A percentile compares a stretch with the other conserved stretches of the same genome.
Evolutionary conservation across 2,329 filamentous ascomycete genomes (phyloP).

Genomic region (Calonectria pseudoturangicola): DNA sequence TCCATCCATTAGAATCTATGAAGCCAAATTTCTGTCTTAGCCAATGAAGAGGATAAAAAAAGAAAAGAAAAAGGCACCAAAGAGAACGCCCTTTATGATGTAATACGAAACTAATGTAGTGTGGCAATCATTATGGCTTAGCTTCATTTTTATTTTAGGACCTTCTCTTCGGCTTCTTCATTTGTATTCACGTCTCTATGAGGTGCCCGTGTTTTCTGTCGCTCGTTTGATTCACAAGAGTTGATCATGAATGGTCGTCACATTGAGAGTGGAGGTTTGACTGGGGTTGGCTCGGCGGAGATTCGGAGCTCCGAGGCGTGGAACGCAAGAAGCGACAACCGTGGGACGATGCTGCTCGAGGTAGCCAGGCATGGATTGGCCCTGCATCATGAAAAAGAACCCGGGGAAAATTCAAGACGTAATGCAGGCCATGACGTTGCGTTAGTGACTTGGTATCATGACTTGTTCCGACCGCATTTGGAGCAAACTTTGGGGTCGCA

Average conservation of each 20-base stretch:
- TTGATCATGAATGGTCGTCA: constrained; percentile 12
- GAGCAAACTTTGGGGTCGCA: constrained; percentile 19
- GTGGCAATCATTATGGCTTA: not conserved
- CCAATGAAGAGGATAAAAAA: not conserved
- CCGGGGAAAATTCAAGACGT: not conserved
- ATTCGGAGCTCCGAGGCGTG: constrained; percentile 30
- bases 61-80: no score
- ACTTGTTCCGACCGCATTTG: not conserved
- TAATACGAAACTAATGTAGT: not conserved
- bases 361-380: constrained; percentile 11
- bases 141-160: not conserved
- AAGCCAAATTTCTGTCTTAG: not conserved
- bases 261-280: constrained; percentile 14
- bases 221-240: not conserved
- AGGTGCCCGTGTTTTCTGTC: not conserved
- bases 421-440: not conserved
- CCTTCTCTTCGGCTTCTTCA: not conserved
- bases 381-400: not conserved
- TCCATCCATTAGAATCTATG: not conserved
- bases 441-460: not conserved
- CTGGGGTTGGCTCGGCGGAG: constrained; percentile 14
- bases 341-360: not conserved
- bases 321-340: not conserved
- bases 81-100: not conserved
- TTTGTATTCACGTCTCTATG: not conserved